Conservation (phyloP, 257 asterid genomes). For the Schizonepeta tenuifolia region DNA sequence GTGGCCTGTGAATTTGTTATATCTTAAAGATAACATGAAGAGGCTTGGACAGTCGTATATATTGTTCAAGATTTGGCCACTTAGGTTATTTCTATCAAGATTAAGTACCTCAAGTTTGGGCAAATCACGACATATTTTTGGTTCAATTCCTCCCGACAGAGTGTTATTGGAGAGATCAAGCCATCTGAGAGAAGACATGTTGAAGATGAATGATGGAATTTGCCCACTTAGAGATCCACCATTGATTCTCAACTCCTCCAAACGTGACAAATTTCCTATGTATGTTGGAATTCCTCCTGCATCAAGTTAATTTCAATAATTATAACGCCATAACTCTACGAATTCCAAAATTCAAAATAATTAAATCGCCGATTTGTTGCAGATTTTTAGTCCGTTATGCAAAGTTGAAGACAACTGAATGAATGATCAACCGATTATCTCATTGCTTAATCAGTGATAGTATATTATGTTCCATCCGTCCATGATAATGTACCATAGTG, state of each 20-base stretch:
- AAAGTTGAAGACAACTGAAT: too few species aligned
- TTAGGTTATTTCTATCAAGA: slow-evolving; percentile 40
- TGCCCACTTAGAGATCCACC: slow-evolving; percentile 26
- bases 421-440: too few species aligned
- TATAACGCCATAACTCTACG: too few species aligned
- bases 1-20: slow-evolving; percentile 40
- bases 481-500: too few species aligned
- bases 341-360: too few species aligned
- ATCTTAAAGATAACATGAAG: slow-evolving; percentile 3
- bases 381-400: too few species aligned
- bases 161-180: slow-evolving; percentile 37
- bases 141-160: slow-evolving; percentile 49
- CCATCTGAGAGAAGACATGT: slow-evolving; percentile 38
- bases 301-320: too few species aligned
- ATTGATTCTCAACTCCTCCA: slow-evolving; percentile 14
- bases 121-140: slow-evolving; percentile 31
- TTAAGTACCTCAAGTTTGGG: slow-evolving; percentile 38
- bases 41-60: slow-evolving; percentile 42
- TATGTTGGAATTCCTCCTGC: background rate
- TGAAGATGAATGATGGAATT: slow-evolving; percentile 40
- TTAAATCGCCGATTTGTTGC: too few species aligned
- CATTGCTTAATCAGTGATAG: too few species aligned
- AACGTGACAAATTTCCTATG: background rate
- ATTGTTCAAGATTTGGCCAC: slow-evolving; percentile 42
- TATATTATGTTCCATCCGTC: too few species aligned